Evolutionary conservation across 169 alveolate genomes (phyloP).

Genomic region (Cryptosporidium andersoni): DNA sequence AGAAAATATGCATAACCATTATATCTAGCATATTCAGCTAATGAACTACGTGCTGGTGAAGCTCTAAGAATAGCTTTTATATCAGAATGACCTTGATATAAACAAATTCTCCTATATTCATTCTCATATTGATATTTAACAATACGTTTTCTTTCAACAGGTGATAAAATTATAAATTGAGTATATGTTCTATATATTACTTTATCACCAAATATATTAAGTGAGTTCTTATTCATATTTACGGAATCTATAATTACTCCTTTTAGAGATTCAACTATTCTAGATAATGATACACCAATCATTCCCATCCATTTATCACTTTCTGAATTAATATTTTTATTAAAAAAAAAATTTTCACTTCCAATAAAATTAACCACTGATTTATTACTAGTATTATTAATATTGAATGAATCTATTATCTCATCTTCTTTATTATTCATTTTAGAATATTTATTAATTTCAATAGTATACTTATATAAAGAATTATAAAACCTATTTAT

Average conservation of each 20-base stretch:
- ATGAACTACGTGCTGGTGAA: constrained; percentile 36
- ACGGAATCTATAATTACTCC: constrained; percentile 37
- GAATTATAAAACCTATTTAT: not conserved
- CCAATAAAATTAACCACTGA: too few relatives aligned
- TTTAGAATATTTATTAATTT: too few relatives aligned
- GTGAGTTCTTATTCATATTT: constrained; percentile 5
- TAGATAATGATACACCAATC: constrained; percentile 18
- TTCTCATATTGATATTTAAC: constrained; percentile 32
- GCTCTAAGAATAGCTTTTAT: constrained; percentile 49
- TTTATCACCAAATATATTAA: constrained; percentile 3
- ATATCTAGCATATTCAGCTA: constrained; percentile 61
- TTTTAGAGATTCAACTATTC: constrained; percentile 21
- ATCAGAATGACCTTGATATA: constrained; percentile 68
- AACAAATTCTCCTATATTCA: constrained; percentile 51
- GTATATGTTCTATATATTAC: not conserved
- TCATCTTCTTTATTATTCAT: too few relatives aligned
- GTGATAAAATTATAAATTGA: constrained; percentile 32
- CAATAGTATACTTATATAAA: not conserved
- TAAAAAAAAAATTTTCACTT: constrained; percentile 12
- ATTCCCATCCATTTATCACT: constrained; percentile 16
- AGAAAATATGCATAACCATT: constrained; percentile 53
- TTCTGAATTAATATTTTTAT: constrained; percentile 10
- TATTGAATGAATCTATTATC: too few relatives aligned
- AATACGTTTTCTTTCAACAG: constrained; percentile 41
- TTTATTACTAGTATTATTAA: too few relatives aligned